phyloP scores from a whole-genome alignment of 257 asterid species.

The Apocynum venetum region DNA sequence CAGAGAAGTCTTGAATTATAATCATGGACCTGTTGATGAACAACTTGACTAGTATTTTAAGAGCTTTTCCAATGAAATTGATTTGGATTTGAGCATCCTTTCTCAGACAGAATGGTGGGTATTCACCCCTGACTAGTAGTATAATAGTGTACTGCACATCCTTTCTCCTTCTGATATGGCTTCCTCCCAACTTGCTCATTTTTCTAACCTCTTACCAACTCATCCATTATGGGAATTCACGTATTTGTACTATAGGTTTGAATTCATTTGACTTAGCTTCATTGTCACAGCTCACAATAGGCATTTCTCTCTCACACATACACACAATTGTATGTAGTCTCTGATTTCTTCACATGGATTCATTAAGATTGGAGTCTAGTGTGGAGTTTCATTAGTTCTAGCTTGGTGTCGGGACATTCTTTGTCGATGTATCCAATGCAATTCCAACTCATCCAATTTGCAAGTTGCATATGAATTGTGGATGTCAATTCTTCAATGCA shows the following conservation, averaged over 20 bases:
- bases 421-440: constrained; percentile 8
- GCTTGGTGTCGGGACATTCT: constrained; percentile 10
- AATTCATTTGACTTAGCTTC: no score
- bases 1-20: no score
- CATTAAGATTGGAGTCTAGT: background rate
- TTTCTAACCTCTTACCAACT: background rate
- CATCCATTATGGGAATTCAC: background rate
- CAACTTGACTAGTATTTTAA: no score
- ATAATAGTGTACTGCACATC: background rate
- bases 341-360: constrained; percentile 6
- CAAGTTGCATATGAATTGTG: constrained; percentile 26
- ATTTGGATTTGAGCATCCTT: no score
- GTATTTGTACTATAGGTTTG: background rate
- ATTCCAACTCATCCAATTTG: constrained; percentile 29
- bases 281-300: no score
- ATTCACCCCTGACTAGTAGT: no score
- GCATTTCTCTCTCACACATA: background rate
- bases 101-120: no score
- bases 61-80: no score
- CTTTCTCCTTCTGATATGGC: background rate
- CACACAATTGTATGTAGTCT: no score
- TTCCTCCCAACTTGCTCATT: background rate
- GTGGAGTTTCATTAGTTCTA: background rate
- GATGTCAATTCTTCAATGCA: background rate
- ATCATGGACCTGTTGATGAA: no score